Base-by-base conservation (phyloP, 179 eudicot genomes). In the Beta lomatogona region DNA sequence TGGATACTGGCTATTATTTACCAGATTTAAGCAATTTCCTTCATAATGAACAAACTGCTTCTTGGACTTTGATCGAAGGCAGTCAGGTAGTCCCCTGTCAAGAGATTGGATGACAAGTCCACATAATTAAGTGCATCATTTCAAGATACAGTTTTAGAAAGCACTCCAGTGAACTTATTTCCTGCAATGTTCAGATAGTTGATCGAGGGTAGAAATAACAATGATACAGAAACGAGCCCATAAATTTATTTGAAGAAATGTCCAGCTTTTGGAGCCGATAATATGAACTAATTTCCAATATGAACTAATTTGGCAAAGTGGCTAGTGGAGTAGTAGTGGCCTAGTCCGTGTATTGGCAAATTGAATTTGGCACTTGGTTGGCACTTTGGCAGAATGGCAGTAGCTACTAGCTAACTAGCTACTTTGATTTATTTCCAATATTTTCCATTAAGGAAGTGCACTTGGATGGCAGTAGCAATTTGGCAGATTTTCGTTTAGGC, bases 81-180 rank as follows among this genome's bases (percentile, higher is more conserved):
- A 95, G 36, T 76, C 85, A 3, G 99, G 99, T 80, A 95, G 44
- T 80, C 82, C 67, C 99, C 99, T 0, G 88, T 88, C 70, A 95
- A 83, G 22, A 91, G 92, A 85, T 95, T 95, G 1, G 91, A 87
- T 2, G 98, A 90, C 86, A 95, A 71, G 83, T 95, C 92, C 66
- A 94, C 97, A 85, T 84, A 88, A 80, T 75, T 74, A 58, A 95
- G 93, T 52, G 79, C 88, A 19, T 80, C 80, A 74, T 77, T 90
- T 84, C 99, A 95, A 21, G 96, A 72, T 15, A 85, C 44, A 73
- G 83, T 84, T 63, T 80, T 87, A 4, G 72, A 88, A n/a, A 95
- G 88, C 87, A 77, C 82, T 28, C 99, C 99, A 4, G 98, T 95
- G 41, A 95, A 88, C 78, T 87, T 89, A 79, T 95, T 95, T 76